Percentiles rank a stretch among this genome's conserved stretches.
Evolutionary conservation across 371 early-diverging fungal genomes (phyloP).

Genomic region (Circinella umbellata): DNA sequence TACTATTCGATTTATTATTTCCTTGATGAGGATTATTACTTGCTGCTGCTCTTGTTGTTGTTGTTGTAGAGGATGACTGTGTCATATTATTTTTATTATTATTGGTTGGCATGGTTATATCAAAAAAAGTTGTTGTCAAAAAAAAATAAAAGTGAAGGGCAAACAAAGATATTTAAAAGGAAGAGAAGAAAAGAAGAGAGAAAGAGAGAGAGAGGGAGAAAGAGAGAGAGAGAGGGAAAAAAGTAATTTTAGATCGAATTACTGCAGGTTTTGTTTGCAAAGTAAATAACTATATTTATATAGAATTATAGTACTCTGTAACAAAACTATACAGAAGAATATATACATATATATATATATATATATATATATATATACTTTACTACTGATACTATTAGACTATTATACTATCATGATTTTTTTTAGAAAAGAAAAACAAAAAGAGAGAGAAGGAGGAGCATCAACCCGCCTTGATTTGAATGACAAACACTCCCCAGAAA

Average conservation of each 20-base stretch:
- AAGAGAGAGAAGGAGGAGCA: too few species aligned
- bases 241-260: neutral
- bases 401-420: too few species aligned
- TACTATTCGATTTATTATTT: conserved; percentile 4
- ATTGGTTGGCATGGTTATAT: neutral
- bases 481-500: neutral
- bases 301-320: too few species aligned
- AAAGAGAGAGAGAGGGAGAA: neutral
- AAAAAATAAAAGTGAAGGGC: neutral
- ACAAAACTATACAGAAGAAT: too few species aligned
- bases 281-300: too few species aligned
- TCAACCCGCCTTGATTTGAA: conserved; percentile 10
- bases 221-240: neutral
- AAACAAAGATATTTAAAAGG: neutral
- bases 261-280: neutral
- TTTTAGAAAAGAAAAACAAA: too few species aligned
- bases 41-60: neutral
- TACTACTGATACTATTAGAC: too few species aligned
- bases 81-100: neutral
- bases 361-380: too few species aligned
- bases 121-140: neutral
- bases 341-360: too few species aligned
- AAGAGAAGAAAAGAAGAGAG: neutral
- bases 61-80: neutral
- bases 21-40: neutral